These are phyloP conservation scores for Phaeomoniella chlamydospora DNA, from an alignment of 2,329 filamentous ascomycete species.

Conservation along the genomic window DNA sequence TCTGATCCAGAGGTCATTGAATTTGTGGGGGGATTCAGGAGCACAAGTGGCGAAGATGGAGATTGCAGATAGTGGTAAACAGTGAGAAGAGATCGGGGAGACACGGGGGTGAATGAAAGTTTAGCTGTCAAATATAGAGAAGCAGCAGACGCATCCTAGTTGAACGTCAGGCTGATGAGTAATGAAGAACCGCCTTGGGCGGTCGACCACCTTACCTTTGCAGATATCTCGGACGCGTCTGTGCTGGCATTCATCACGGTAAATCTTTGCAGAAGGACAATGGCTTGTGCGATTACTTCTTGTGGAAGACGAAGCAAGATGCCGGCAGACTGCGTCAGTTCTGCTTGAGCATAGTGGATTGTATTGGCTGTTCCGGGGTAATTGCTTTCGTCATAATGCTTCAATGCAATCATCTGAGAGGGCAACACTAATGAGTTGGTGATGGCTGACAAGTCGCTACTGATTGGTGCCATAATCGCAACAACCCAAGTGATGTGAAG, in stretches of 20 bases:
- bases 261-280: conserved; percentile 68
- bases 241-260: conserved; percentile 45
- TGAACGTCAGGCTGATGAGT: not conserved
- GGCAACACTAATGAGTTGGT: conserved; percentile 30
- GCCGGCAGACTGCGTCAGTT: conserved; percentile 31
- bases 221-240: conserved; percentile 25
- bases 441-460: conserved; percentile 7
- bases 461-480: conserved; percentile 6
- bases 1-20: conserved; percentile 18
- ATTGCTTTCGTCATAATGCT: conserved; percentile 27
- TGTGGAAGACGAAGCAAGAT: conserved; percentile 73
- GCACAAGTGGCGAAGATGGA: conserved; percentile 38
- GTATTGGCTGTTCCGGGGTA: conserved; percentile 25
- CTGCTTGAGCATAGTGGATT: conserved; percentile 26
- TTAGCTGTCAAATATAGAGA: conserved; percentile 71
- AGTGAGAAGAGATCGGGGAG: conserved; percentile 67
- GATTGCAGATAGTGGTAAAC: conserved; percentile 72
- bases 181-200: too few relatives aligned
- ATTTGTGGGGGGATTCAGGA: conserved; percentile 17
- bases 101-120: conserved; percentile 60
- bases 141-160: conserved; percentile 66
- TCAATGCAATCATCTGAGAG: conserved; percentile 27
- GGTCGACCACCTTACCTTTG: conserved; percentile 26
- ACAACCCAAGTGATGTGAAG: too few relatives aligned
- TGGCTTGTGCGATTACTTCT: conserved; percentile 71